Evolutionary conservation across 1,139 yeast species (phyloP), one percentile per base, ranked within the genome.

Genomic region (Pichiaceae sp.): DNA sequence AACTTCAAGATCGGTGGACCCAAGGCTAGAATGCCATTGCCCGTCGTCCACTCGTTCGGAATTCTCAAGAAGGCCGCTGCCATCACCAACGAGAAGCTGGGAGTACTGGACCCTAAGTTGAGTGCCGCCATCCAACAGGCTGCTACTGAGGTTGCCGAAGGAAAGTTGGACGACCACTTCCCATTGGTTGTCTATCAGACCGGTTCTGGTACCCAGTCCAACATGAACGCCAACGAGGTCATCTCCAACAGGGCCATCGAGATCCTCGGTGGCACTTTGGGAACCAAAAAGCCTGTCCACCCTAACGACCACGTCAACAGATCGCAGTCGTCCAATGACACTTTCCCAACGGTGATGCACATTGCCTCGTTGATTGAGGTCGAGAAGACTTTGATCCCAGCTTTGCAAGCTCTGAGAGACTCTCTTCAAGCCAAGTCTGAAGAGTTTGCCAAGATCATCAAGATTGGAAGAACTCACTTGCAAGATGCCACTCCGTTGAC

Each of bases 261-360:
- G 66, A 59, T 91, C 40, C 72, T 91, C 49, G 97, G 96, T 44
- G 98, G 98, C 45, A 72, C 70, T 57, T 65, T 81, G 59, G 98
- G 98, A 41, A 78, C 95, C 45, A 91, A 91, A 70, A 72, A 64
- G 44, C 96, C 96, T 17, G 96, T 91, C 38, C 98, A 91, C 64
- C 98, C 98, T 49, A 91, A 91, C 65, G 97, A 91, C 66, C 97
- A 91, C 65, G 94, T 91, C 56, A 91, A 91, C 72, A 91, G 87
- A 89, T 86, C 96, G 14, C 98, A 91, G 66, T 86, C 96, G 16
- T 86, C 96, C 34, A 91, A 91, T 62, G 98, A 91, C 65, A 91
- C 98, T 40, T 85, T 89, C 83, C 98, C 98, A 49, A 89, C 98
- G 26, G 98, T 91, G 41, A 91, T 91, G 98, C 98, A 91, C 68